phyloP scores from a whole-genome alignment of 2,329 filamentous ascomycete genomes.

The Venturia carpophila region DNA sequence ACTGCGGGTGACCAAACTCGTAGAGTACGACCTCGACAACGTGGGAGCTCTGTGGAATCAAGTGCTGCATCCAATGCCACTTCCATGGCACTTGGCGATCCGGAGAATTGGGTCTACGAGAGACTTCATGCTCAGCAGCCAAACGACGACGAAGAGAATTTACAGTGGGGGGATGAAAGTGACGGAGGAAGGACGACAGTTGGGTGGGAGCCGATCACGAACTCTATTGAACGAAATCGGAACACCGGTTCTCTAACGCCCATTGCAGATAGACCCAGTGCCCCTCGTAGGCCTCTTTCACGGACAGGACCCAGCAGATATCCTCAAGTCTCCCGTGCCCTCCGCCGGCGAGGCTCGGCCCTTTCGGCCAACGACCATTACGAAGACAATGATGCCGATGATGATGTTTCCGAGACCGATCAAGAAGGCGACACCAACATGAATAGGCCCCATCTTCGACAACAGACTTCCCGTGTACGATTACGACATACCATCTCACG shows the following conservation, averaged over 20 bases:
- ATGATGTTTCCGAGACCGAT: constrained; percentile 34
- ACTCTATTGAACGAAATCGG: constrained; percentile 38
- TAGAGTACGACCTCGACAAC: constrained; percentile 4
- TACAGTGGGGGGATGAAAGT: constrained; percentile 31
- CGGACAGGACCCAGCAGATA: constrained; percentile 27
- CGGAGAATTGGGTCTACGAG: background rate
- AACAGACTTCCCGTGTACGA: constrained; percentile 30
- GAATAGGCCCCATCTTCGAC: constrained; percentile 30
- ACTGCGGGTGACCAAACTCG: background rate
- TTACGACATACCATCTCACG: constrained; percentile 26
- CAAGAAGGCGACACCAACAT: constrained; percentile 32
- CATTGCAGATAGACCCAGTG: constrained; percentile 39
- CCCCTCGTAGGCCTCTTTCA: constrained; percentile 33
- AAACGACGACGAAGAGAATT: constrained; percentile 29
- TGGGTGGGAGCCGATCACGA: constrained; percentile 39
- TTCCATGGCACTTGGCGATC: background rate
- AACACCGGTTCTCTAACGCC: constrained; percentile 40
- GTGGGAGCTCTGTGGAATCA: constrained; percentile 13
- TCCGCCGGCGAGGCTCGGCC: constrained; percentile 33
- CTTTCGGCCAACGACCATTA: constrained; percentile 29
- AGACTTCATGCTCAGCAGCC: constrained; percentile 22
- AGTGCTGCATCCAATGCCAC: constrained; percentile 9
- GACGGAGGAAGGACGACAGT: constrained; percentile 38
- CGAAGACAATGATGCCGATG: constrained; percentile 37
- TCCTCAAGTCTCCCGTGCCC: constrained; percentile 30